These are phyloP conservation scores for Abelmoschus esculentus DNA, from an alignment of 345 rosid genomes.

Conservation along the genomic window DNA sequence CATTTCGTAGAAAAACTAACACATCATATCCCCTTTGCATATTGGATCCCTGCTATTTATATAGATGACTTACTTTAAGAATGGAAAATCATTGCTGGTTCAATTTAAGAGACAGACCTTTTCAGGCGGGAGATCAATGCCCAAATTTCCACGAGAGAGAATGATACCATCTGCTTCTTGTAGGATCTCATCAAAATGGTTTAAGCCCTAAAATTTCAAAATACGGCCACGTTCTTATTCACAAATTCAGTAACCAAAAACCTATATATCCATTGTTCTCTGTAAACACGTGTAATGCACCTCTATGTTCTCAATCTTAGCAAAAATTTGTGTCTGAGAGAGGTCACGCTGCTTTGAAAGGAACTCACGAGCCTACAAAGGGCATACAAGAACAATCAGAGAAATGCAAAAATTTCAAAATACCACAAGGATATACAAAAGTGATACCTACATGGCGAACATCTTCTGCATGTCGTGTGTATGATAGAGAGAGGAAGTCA, in stretches of 20 bases:
- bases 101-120: conserved; percentile 43
- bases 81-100: background rate
- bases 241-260: background rate
- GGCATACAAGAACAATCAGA: background rate
- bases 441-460: conserved; percentile 60
- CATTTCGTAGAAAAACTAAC: background rate
- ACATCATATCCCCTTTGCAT: background rate
- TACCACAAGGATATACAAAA: background rate
- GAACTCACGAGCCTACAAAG: conserved; percentile 74
- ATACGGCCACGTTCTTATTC: background rate
- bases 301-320: conserved; percentile 92
- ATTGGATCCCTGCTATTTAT: background rate
- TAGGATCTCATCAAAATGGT: conserved; percentile 95
- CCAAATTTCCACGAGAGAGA: conserved; percentile 97
- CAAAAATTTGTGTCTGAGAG: conserved; percentile 84
- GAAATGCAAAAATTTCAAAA: background rate
- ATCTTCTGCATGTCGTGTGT: conserved; percentile 95
- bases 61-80: background rate
- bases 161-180: conserved; percentile 99
- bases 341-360: conserved; percentile 81
- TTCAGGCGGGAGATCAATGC: conserved; percentile 96
- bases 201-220: conserved; percentile 51
- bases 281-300: conserved; percentile 20
- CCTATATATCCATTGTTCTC: background rate
- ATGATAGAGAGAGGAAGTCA: conserved; percentile 90